Evolutionary conservation across 2,329 filamentous ascomycete species (phyloP).

Genomic region (Cercospora beticola): DNA sequence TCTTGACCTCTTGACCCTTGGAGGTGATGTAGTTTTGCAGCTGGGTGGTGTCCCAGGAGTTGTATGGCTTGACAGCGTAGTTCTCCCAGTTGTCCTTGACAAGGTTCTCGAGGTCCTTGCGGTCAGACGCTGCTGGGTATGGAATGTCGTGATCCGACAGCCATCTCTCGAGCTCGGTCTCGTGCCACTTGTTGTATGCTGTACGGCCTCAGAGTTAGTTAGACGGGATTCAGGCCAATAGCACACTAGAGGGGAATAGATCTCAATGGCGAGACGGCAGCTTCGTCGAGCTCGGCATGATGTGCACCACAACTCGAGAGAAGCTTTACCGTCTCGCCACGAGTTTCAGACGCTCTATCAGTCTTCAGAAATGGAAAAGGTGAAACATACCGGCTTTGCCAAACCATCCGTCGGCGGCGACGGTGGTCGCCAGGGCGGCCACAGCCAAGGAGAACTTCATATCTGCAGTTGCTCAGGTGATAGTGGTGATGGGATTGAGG

Average conservation of each 20-base stretch:
- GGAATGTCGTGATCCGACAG: slow-evolving; percentile 88
- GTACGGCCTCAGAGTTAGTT: slow-evolving; percentile 32
- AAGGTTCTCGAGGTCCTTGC: slow-evolving; percentile 90
- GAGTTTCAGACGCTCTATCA: neutral
- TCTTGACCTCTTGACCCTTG: slow-evolving; percentile 69
- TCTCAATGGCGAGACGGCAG: neutral
- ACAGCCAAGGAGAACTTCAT: slow-evolving; percentile 81
- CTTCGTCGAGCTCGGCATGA: neutral
- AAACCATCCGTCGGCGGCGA: slow-evolving; percentile 78
- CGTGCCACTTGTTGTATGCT: slow-evolving; percentile 99
- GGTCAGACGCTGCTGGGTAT: slow-evolving; percentile 84
- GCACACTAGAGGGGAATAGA: slow-evolving; percentile 1
- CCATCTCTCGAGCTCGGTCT: slow-evolving; percentile 97
- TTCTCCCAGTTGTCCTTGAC: slow-evolving; percentile 87
- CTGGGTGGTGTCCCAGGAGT: slow-evolving; percentile 70
- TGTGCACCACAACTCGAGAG: neutral
- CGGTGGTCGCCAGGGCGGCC: slow-evolving; percentile 68
- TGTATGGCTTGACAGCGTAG: slow-evolving; percentile 73
- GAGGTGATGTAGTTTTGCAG: slow-evolving; percentile 66
- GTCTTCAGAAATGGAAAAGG: neutral
- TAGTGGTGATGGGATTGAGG: neutral
- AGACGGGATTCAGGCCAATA: slow-evolving; percentile 30
- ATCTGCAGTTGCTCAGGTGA: slow-evolving; percentile 32
- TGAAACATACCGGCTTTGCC: slow-evolving; percentile 70
- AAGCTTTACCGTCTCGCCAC: neutral